Conservation (phyloP, 2,329 filamentous ascomycete species). For the Tolypocladium sp. region DNA sequence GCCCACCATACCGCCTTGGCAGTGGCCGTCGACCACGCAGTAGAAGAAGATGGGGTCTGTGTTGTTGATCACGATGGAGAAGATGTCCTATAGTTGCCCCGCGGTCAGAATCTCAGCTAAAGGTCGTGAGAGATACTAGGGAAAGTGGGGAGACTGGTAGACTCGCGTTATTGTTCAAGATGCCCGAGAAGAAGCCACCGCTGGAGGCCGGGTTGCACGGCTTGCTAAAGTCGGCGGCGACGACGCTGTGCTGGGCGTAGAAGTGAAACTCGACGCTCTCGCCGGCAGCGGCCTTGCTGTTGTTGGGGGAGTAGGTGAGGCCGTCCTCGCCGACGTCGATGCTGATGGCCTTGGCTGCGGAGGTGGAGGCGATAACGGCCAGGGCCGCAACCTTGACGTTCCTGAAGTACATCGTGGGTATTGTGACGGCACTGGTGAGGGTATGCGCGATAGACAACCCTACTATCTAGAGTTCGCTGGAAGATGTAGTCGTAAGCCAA, state of each 20-base stretch:
- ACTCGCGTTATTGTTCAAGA: background rate
- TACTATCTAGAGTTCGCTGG: background rate
- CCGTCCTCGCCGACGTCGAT: conserved; percentile 33
- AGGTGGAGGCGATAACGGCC: background rate
- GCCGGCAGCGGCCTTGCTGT: conserved; percentile 32
- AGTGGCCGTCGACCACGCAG: conserved; percentile 15
- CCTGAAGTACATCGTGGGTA: background rate
- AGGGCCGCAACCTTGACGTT: background rate
- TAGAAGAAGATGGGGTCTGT: conserved; percentile 20
- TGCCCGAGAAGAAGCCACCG: conserved; percentile 10
- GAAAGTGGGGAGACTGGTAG: no score
- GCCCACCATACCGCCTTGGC: conserved; percentile 18
- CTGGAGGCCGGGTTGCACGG: conserved; percentile 31
- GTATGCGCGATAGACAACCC: background rate
- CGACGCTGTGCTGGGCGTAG: conserved; percentile 40
- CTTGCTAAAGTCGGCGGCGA: conserved; percentile 33
- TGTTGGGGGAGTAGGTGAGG: conserved; percentile 33
- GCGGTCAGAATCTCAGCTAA: background rate
- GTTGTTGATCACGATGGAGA: conserved; percentile 14
- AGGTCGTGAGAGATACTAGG: background rate
- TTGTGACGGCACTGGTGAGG: background rate
- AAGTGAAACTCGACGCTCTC: conserved; percentile 47
- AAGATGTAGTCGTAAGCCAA: background rate
- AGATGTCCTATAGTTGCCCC: conserved; percentile 2
- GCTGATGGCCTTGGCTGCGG: conserved; percentile 12